A percentile compares a stretch with the other conserved stretches of the same genome.
Evolutionary conservation across 108 stramenopile genomes (phyloP).

Genomic region (Cyclotella choctawhatcheeana): DNA sequence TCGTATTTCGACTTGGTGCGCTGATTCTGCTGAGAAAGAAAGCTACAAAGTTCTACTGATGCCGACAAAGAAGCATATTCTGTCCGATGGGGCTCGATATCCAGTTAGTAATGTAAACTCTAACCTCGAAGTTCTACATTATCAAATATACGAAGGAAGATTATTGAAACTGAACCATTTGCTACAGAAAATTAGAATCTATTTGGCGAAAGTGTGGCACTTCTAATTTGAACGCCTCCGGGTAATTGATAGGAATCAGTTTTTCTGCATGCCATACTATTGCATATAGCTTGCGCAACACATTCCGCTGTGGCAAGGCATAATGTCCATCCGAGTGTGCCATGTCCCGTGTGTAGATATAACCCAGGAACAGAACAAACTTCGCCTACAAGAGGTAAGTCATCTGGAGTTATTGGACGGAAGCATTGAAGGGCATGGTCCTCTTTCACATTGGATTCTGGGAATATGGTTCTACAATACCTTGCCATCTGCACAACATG

Average conservation of each 20-base stretch:
- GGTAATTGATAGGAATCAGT: slow-evolving; percentile 25
- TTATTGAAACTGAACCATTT: too few species aligned
- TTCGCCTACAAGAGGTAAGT: slow-evolving; percentile 54
- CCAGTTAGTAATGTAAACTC: too few species aligned
- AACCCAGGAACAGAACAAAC: slow-evolving; percentile 42
- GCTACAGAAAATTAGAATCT: slow-evolving; percentile 5
- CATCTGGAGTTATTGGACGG: slow-evolving; percentile 63
- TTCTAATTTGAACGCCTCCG: slow-evolving; percentile 31
- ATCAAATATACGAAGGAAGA: too few species aligned
- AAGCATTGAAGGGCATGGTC: slow-evolving; percentile 48
- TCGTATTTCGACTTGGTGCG: slow-evolving; percentile 61
- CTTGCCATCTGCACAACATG: slow-evolving; percentile 13
- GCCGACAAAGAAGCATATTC: too few species aligned
- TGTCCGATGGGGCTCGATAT: too few species aligned
- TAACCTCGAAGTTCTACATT: too few species aligned
- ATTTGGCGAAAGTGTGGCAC: slow-evolving; percentile 38
- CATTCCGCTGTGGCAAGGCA: slow-evolving; percentile 56
- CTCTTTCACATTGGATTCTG: slow-evolving; percentile 24
- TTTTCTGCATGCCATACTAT: slow-evolving; percentile 23
- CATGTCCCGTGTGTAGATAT: slow-evolving; percentile 60
- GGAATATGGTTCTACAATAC: slow-evolving; percentile 36
- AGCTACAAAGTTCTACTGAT: slow-evolving; percentile 74
- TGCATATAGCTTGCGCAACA: slow-evolving; percentile 51
- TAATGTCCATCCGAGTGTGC: slow-evolving; percentile 64
- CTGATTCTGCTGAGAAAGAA: slow-evolving; percentile 63